Conservation (phyloP, 768 basidiomycete genomes). For the Calocera viscosa region DNA sequence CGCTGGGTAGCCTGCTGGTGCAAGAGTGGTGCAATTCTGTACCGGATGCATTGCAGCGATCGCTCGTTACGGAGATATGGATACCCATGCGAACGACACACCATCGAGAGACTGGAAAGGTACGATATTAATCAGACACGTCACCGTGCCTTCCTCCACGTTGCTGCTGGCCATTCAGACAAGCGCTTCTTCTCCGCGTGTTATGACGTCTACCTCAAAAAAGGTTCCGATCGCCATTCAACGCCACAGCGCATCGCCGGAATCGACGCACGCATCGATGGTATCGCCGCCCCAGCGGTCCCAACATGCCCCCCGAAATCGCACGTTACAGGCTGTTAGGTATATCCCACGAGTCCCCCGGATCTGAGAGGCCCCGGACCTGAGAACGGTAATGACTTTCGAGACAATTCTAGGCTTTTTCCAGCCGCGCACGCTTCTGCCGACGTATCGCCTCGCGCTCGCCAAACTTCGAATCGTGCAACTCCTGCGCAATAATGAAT, state of each 20-base stretch:
- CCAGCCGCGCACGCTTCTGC: conserved; percentile 36
- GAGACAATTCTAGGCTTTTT: background rate
- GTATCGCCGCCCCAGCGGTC: background rate
- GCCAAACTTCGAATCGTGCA: conserved; percentile 83
- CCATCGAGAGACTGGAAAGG: background rate
- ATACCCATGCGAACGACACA: background rate
- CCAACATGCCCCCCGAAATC: background rate
- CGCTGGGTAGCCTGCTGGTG: too few relatives aligned
- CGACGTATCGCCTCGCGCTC: conserved; percentile 72
- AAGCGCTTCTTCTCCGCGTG: background rate
- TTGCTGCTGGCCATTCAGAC: background rate
- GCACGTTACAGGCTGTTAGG: background rate
- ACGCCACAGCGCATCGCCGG: background rate
- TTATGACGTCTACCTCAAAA: background rate
- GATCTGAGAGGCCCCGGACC: background rate
- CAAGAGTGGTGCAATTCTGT: too few relatives aligned
- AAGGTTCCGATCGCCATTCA: background rate
- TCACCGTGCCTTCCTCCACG: background rate
- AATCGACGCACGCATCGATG: background rate
- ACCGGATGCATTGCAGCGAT: background rate
- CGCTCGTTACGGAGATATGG: background rate
- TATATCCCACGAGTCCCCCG: too few relatives aligned
- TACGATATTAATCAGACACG: too few relatives aligned
- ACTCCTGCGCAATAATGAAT: conserved; percentile 37
- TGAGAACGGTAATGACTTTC: background rate